phyloP scores from a whole-genome alignment of 2,329 filamentous ascomycete genomes.

The Fonsecaea nubica region DNA sequence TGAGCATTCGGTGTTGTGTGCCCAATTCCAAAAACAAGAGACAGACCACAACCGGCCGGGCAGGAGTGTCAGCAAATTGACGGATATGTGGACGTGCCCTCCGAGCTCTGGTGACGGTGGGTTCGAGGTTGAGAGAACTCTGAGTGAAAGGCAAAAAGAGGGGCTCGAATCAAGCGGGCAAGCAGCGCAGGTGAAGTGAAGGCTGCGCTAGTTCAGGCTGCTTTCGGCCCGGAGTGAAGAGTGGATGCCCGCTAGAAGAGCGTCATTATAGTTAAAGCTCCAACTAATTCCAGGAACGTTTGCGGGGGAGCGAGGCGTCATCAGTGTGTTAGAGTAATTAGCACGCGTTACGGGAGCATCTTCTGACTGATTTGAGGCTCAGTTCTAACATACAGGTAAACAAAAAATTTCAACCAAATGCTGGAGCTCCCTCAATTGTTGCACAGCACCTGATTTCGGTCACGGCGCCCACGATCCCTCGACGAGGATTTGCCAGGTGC shows the following conservation, averaged over 20 bases:
- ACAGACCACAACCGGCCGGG: not conserved
- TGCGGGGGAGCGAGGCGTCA: slow-evolving; percentile 17
- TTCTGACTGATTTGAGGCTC: not conserved
- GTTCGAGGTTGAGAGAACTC: slow-evolving; percentile 10
- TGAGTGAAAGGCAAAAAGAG: not conserved
- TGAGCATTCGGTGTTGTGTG: slow-evolving; percentile 31
- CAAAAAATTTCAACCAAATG: not conserved
- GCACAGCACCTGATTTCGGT: slow-evolving; percentile 9
- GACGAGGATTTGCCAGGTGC: slow-evolving; percentile 2
- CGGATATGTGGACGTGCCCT: slow-evolving; percentile 6
- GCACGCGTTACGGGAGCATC: not conserved
- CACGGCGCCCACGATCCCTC: not conserved
- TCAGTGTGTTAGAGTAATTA: slow-evolving; percentile 1
- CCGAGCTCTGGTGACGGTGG: slow-evolving; percentile 21
- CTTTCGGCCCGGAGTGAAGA: not conserved
- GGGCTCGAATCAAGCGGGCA: slow-evolving; percentile 2
- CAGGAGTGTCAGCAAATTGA: slow-evolving; percentile 7
- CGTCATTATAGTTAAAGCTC: slow-evolving; percentile 5
- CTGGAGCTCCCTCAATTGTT: slow-evolving; percentile 8
- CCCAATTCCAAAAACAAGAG: not conserved
- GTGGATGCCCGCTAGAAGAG: slow-evolving; percentile 4
- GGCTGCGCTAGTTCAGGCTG: slow-evolving; percentile 1
- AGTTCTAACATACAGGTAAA: not conserved
- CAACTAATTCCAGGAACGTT: slow-evolving; percentile 16
- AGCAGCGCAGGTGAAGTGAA: not conserved